phyloP scores from a whole-genome alignment of 129 eudicot species.

The Helichrysum umbraculigerum region DNA sequence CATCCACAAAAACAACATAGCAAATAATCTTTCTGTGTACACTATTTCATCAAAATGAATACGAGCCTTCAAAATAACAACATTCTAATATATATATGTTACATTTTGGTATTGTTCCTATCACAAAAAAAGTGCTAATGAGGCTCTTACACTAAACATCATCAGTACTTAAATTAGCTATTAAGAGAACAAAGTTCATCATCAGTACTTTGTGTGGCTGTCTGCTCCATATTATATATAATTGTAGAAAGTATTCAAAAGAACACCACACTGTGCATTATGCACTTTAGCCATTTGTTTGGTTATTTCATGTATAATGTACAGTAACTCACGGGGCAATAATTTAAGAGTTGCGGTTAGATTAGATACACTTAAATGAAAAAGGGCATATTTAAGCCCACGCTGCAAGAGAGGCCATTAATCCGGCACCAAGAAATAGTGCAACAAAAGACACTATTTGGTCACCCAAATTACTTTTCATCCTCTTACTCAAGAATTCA shows the following conservation, averaged over 20 bases:
- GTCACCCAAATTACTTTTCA: slow-evolving; percentile 68
- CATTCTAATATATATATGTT: not conserved
- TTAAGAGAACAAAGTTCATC: not conserved
- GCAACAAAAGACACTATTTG: slow-evolving; percentile 68
- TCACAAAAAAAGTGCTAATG: not conserved
- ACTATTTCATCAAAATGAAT: too few relatives aligned
- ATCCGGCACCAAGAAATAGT: slow-evolving; percentile 75
- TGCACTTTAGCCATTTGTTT: not conserved
- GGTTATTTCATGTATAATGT: slow-evolving; percentile 1
- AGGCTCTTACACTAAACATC: not conserved
- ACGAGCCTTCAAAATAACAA: too few relatives aligned
- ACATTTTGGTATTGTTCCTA: not conserved
- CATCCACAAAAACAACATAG: not conserved
- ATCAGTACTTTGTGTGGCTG: not conserved
- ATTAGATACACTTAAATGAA: slow-evolving; percentile 8
- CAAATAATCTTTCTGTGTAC: too few relatives aligned
- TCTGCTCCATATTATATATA: not conserved
- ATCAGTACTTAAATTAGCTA: not conserved
- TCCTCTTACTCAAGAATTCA: slow-evolving; percentile 85
- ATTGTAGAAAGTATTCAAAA: not conserved
- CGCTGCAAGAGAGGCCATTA: slow-evolving; percentile 77
- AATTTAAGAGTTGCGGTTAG: not conserved
- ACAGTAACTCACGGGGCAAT: not conserved
- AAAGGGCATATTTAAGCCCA: slow-evolving; percentile 56
- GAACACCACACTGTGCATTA: not conserved